Conservation (phyloP, 495 filamentous ascomycete species). For the Lindgomyces ingoldianus region DNA sequence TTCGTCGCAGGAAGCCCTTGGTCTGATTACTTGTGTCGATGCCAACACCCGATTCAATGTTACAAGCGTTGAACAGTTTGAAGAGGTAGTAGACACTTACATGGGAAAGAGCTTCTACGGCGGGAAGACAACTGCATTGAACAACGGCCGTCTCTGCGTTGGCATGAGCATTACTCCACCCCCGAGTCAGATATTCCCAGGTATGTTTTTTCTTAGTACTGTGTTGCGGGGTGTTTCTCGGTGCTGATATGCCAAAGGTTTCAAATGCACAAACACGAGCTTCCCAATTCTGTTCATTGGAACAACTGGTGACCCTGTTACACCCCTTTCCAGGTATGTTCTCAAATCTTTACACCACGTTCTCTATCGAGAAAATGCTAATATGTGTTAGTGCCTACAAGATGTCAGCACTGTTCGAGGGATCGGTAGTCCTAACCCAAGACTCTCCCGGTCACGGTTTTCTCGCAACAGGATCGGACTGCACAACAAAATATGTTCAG, state of each 20-base stretch:
- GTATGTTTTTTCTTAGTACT: no score
- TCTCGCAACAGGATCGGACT: not conserved
- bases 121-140: not conserved
- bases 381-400: slow-evolving; percentile 45
- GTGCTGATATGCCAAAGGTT: no score
- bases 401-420: slow-evolving; percentile 53
- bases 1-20: no score
- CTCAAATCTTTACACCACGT: not conserved
- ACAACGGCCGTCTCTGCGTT: not conserved
- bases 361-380: not conserved
- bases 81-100: not conserved
- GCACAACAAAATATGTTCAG: not conserved
- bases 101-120: not conserved
- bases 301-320: slow-evolving; percentile 58
- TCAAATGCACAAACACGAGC: slow-evolving; percentile 49
- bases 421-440: slow-evolving; percentile 55
- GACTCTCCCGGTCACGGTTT: slow-evolving; percentile 50
- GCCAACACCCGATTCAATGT: no score
- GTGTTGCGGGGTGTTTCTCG: no score
- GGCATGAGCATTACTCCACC: not conserved
- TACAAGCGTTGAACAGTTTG: no score
- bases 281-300: slow-evolving; percentile 57
- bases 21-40: no score
- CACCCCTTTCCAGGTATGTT: slow-evolving; percentile 45
- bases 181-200: not conserved